Conservation (phyloP, 2,329 filamentous ascomycete species). For the Phialocephala subalpina region DNA sequence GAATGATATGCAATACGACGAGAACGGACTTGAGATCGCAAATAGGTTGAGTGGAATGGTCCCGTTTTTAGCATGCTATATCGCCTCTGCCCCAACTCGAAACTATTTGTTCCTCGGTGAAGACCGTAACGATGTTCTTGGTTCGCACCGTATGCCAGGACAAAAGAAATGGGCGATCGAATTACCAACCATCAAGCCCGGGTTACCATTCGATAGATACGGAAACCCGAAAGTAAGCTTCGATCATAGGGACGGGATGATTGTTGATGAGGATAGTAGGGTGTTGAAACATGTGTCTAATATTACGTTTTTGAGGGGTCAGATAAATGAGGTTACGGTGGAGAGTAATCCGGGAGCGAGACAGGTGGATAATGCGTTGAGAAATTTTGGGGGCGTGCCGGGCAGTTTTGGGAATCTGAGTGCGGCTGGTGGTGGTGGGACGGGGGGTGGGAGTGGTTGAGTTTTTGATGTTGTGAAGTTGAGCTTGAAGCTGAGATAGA, state of each 20-base stretch:
- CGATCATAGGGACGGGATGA: slow-evolving; percentile 22
- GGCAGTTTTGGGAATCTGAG: background rate
- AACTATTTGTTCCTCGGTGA: slow-evolving; percentile 51
- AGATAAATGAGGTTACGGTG: background rate
- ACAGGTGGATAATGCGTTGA: slow-evolving; percentile 1
- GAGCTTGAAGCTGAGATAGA: too few relatives aligned
- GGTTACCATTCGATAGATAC: slow-evolving; percentile 12
- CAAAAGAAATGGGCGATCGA: slow-evolving; percentile 38
- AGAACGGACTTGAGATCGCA: background rate
- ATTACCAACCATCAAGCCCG: background rate
- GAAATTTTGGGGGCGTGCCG: background rate
- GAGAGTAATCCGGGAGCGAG: slow-evolving; percentile 7
- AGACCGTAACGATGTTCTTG: slow-evolving; percentile 53
- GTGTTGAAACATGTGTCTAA: slow-evolving; percentile 10
- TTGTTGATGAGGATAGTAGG: slow-evolving; percentile 28
- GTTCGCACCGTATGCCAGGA: slow-evolving; percentile 50
- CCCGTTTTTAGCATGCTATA: slow-evolving; percentile 53
- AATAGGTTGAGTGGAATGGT: slow-evolving; percentile 51
- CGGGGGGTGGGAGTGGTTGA: background rate
- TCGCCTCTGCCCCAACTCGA: slow-evolving; percentile 49
- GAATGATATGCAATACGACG: background rate
- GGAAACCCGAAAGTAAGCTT: slow-evolving; percentile 30
- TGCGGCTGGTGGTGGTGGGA: background rate
- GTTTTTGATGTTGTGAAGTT: background rate
- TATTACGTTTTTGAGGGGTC: background rate